Evolutionary conservation across 1,284 basidiomycete species (phyloP).

Genomic region (Fomitopsis schrenkii): DNA sequence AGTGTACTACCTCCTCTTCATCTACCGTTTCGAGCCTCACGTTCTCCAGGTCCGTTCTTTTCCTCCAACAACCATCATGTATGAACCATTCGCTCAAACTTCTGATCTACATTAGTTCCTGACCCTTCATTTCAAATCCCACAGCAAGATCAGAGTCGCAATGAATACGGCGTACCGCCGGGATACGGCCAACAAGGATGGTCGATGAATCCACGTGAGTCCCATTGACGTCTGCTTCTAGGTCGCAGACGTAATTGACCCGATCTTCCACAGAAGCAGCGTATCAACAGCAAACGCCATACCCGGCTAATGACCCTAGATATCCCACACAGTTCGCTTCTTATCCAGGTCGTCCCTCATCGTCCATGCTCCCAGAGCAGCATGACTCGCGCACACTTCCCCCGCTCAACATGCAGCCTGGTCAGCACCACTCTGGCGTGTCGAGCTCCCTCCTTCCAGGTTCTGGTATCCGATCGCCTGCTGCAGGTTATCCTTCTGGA

Average conservation of each 20-base stretch:
- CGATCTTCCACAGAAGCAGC: conserved; percentile 16
- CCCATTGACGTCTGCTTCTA: conserved; percentile 14
- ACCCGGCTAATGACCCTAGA: conserved; percentile 39
- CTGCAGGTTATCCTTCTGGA: conserved; percentile 18
- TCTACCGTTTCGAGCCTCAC: conserved; percentile 79
- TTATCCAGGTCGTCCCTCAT: conserved; percentile 45
- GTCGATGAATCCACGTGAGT: conserved; percentile 44
- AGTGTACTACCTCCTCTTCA: conserved; percentile 80
- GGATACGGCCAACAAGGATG: conserved; percentile 43
- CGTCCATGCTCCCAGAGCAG: conserved; percentile 38
- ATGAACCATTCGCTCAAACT: conserved; percentile 23
- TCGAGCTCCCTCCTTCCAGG: conserved; percentile 16
- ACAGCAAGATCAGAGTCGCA: conserved; percentile 57
- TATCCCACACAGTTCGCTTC: conserved; percentile 45
- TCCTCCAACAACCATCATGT: conserved; percentile 28
- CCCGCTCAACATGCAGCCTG: conserved; percentile 37
- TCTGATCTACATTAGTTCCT: conserved; percentile 25
- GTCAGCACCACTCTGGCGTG: conserved; percentile 21
- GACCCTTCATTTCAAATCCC: conserved; percentile 46
- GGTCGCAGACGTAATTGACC: conserved; percentile 11
- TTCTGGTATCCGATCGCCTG: conserved; percentile 23
- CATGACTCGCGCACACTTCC: conserved; percentile 45
- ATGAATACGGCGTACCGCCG: conserved; percentile 46
- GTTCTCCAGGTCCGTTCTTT: conserved; percentile 78
- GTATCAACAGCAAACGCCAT: conserved; percentile 23